A percentile compares a stretch with the other conserved stretches of the same genome.
These are phyloP conservation scores for Colletotrichum phormii DNA, from an alignment of 2,329 filamentous ascomycete species.

Conservation along the genomic window DNA sequence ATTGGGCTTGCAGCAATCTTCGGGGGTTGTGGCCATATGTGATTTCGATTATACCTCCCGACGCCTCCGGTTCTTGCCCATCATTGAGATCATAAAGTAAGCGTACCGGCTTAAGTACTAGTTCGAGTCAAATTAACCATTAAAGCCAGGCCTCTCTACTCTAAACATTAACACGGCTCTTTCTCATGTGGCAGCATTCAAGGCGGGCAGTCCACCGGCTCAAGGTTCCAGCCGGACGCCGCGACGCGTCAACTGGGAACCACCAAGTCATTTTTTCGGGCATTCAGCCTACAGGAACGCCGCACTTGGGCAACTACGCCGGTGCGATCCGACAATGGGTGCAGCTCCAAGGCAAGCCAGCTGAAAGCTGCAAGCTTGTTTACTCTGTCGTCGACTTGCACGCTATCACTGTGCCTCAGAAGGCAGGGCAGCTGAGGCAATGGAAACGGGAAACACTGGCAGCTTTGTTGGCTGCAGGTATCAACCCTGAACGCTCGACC, in stretches of 20 bases:
- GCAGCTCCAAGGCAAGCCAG: conserved; percentile 75
- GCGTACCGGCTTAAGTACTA: not conserved
- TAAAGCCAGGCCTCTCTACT: not conserved
- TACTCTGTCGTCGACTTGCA: conserved; percentile 95
- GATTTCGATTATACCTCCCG: too few relatives aligned
- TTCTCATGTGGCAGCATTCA: conserved; percentile 22
- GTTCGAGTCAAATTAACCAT: not conserved
- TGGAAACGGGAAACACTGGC: conserved; percentile 82
- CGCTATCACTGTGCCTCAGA: conserved; percentile 85
- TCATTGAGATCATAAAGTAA: not conserved
- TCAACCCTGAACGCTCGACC: conserved; percentile 80
- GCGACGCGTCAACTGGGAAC: conserved; percentile 12
- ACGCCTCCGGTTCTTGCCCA: too few relatives aligned
- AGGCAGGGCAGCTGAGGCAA: conserved; percentile 68
- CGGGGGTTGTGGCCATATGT: not conserved
- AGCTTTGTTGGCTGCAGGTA: conserved; percentile 83
- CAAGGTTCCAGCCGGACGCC: not conserved
- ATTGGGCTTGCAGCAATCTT: not conserved
- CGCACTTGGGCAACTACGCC: conserved; percentile 95
- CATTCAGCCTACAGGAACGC: conserved; percentile 95
- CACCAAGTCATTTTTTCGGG: conserved; percentile 84
- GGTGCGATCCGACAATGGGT: conserved; percentile 92
- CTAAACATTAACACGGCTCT: not conserved
- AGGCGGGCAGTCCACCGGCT: not conserved
- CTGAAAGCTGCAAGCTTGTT: conserved; percentile 70